Percentiles rank a stretch among this genome's conserved stretches.
These are phyloP conservation scores for Mycena citricolor DNA, from an alignment of 1,284 basidiomycete species.

Conservation along the genomic window DNA sequence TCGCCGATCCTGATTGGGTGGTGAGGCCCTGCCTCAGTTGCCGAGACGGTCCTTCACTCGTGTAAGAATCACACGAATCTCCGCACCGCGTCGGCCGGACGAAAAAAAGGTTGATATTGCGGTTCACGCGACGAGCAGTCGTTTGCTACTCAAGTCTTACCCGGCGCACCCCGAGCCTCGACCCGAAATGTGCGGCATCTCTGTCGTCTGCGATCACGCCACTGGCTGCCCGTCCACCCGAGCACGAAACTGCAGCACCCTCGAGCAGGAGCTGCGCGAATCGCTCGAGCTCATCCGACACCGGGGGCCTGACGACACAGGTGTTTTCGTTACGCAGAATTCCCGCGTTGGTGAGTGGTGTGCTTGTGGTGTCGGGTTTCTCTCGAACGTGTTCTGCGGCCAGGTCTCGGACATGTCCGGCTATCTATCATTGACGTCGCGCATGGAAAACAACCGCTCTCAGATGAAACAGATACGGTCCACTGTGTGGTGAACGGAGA, in stretches of 20 bases:
- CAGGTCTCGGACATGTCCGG: conserved; percentile 12
- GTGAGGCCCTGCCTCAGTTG: too few species aligned
- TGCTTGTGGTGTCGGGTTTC: background rate
- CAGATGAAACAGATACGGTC: conserved; percentile 3
- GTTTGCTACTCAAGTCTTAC: background rate
- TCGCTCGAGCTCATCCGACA: conserved; percentile 7
- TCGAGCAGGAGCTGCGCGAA: too few species aligned
- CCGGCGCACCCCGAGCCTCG: background rate
- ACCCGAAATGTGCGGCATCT: background rate
- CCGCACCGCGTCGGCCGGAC: too few species aligned
- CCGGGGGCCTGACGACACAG: conserved; percentile 4
- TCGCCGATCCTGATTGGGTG: too few species aligned
- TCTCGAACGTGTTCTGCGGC: background rate
- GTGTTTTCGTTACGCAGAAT: conserved; percentile 4
- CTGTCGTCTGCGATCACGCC: background rate
- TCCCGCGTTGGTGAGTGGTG: conserved; percentile 4
- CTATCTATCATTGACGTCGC: conserved; percentile 12
- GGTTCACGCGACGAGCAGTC: background rate
- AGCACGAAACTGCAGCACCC: too few species aligned
- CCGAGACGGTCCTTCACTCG: too few species aligned
- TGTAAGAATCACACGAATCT: too few species aligned
- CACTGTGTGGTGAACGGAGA: conserved; percentile 12
- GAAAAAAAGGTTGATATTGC: background rate
- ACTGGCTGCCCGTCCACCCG: too few species aligned
- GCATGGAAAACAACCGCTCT: conserved; percentile 7